phyloP scores from a whole-genome alignment of 1,284 basidiomycete species.

The Melanopsichium pennsylvanicum region DNA sequence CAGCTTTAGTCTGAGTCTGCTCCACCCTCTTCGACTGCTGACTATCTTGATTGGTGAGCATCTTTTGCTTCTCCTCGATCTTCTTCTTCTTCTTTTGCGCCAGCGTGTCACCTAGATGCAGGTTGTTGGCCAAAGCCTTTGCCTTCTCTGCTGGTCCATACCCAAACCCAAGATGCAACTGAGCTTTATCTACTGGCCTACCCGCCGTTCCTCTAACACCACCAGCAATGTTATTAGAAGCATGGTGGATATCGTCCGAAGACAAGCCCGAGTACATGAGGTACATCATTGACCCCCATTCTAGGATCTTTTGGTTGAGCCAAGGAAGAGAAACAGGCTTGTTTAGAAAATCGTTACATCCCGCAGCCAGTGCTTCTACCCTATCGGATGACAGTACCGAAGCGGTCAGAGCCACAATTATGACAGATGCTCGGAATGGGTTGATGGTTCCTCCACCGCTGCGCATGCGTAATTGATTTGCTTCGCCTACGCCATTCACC shows the following conservation, averaged over 20 bases:
- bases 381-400: constrained; percentile 90
- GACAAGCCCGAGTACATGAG: constrained; percentile 56
- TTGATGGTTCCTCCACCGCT: constrained; percentile 3
- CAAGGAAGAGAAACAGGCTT: constrained; percentile 94
- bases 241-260: constrained; percentile 15
- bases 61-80: neutral
- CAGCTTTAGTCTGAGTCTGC: no score
- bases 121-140: constrained; percentile 43
- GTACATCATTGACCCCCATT: constrained; percentile 78
- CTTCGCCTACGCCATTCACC: constrained; percentile 8
- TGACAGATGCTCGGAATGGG: constrained; percentile 87
- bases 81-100: constrained; percentile 40
- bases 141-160: constrained; percentile 44
- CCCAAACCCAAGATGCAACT: constrained; percentile 42
- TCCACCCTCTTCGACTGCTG: no score
- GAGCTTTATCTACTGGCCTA: constrained; percentile 28
- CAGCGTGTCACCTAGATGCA: constrained; percentile 36
- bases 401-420: constrained; percentile 97
- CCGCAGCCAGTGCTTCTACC: constrained; percentile 92
- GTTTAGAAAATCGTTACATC: constrained; percentile 98
- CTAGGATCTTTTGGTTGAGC: constrained; percentile 98
- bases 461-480: neutral
- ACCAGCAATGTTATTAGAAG: neutral
- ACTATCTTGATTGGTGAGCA: constrained; percentile 5
- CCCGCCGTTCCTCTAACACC: neutral